A percentile compares a stretch with the other conserved stretches of the same genome.
Conservation (phyloP, 2,329 filamentous ascomycete genomes). For the Dactylonectria estremocensis region DNA sequence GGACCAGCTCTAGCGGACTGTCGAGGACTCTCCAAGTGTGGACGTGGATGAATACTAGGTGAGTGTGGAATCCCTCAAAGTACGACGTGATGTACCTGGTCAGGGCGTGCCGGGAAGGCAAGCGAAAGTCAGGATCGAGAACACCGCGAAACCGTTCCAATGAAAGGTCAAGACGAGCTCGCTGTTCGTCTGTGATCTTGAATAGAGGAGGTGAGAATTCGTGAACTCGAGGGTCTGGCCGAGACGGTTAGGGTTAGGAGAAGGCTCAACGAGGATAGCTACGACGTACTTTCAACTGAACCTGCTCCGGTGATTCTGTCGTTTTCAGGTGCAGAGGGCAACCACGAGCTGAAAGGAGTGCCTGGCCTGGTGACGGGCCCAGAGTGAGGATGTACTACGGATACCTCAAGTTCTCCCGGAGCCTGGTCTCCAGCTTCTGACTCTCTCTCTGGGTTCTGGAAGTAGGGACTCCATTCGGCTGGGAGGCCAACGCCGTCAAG, state of each 20-base stretch:
- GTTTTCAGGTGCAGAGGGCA: constrained; percentile 54
- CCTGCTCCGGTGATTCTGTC: constrained; percentile 44
- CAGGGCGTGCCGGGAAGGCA: constrained; percentile 56
- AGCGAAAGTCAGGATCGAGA: constrained; percentile 48
- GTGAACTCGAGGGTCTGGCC: constrained; percentile 32
- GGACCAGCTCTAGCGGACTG: constrained; percentile 51
- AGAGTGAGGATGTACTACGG: constrained; percentile 10
- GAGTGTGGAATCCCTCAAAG: constrained; percentile 56
- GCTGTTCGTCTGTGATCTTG: constrained; percentile 54
- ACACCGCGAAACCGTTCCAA: constrained; percentile 50
- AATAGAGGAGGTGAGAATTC: constrained; percentile 43
- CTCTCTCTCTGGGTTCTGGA: constrained; percentile 46
- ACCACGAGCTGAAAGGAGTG: constrained; percentile 56
- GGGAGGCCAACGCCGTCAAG: constrained; percentile 56
- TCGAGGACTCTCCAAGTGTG: constrained; percentile 53
- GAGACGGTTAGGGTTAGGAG: neutral
- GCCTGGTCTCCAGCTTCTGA: constrained; percentile 24
- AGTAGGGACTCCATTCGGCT: constrained; percentile 57
- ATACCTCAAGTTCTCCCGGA: constrained; percentile 36
- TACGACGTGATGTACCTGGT: constrained; percentile 55
- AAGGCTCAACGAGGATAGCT: neutral
- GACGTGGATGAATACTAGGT: constrained; percentile 57
- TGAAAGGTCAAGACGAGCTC: constrained; percentile 42
- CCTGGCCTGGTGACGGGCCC: constrained; percentile 42
- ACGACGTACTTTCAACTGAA: constrained; percentile 23